A percentile compares a stretch with the other conserved stretches of the same genome.
Conservation (phyloP, 176 grass and related monocot species). For the Zea luxurians region DNA sequence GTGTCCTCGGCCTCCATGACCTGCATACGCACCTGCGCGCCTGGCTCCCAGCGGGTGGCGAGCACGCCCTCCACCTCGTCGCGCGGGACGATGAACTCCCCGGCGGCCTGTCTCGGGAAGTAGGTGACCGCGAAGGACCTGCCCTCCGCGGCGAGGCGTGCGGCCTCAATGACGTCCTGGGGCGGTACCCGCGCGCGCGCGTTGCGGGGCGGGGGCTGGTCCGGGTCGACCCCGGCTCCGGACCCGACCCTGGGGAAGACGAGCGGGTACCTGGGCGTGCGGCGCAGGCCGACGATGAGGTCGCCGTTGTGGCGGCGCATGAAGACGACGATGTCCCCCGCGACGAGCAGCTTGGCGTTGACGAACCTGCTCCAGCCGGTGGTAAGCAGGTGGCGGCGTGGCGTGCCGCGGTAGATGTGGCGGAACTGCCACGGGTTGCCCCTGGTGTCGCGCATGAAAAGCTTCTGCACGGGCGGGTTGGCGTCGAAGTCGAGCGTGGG, state of each 20-base stretch:
- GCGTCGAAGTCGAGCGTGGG: conserved; percentile 51
- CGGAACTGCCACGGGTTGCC: conserved; percentile 46
- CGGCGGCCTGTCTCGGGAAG: conserved; percentile 50
- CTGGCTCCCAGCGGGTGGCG: conserved; percentile 13
- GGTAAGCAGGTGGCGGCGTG: conserved; percentile 77
- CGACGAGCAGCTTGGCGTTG: conserved; percentile 73
- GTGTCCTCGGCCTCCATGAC: conserved; percentile 50
- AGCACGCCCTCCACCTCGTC: conserved; percentile 48
- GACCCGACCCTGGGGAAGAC: neutral
- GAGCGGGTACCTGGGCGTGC: conserved; percentile 23
- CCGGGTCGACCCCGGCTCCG: conserved; percentile 23
- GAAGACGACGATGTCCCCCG: conserved; percentile 61
- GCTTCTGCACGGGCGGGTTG: conserved; percentile 58
- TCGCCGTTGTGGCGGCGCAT: conserved; percentile 35
- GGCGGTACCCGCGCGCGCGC: conserved; percentile 44
- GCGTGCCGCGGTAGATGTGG: conserved; percentile 84
- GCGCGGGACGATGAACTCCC: conserved; percentile 64
- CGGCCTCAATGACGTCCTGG: conserved; percentile 47
- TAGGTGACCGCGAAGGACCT: conserved; percentile 53
- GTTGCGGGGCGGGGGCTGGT: neutral
- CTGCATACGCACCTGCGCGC: conserved; percentile 51
- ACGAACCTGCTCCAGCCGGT: conserved; percentile 83
- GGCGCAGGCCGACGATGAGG: conserved; percentile 50
- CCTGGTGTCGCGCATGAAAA: conserved; percentile 44
- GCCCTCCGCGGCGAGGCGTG: conserved; percentile 39